Evolutionary conservation across 345 rosid genomes (phyloP), one percentile per base, ranked within the genome.

Genomic region (Syzygium grande): DNA sequence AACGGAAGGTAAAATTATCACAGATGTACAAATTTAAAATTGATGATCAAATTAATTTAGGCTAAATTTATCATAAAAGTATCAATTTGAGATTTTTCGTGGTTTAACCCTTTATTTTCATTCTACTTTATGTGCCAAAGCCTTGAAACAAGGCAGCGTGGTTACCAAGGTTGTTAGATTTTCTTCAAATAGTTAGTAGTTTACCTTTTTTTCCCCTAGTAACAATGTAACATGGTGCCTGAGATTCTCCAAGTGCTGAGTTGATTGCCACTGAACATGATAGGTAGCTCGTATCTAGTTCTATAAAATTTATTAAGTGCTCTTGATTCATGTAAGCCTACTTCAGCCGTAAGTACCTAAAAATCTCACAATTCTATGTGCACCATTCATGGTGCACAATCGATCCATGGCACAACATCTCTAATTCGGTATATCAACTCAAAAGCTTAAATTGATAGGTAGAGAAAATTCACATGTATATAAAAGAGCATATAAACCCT

Each of bases 21-120:
- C 1, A 43, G 7, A 1, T 43, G 7, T 43, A 43, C 7, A 0
- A 1, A 1, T 43, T 43, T 43, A 43, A 4, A 43, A 1, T 43
- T 43, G 46, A 4, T 5, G 7, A 43, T 43, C 1, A 43, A 43
- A 43, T 43, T 43, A 43, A 43, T 43, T 43, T 43, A 0, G 7
- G 1, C 7, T 43, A 43, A 43, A 43, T 43, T 43, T 43, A 6
- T 43, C 46, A 43, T 43, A 43, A 43, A 1, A 1, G 1, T 43
- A 43, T 43, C 7, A 6, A 43, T 43, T 43, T 43, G 7, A 1
- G 6, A 43, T 43, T 43, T 43, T 43, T 43, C 7, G 46, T 6
- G 46, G 7, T 43, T 43, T 43, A 43, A 43, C 46, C 43, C 1
- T 7, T 61, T n/a, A 61, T n/a, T 58, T 58, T 23, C 3, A 3